Conservation (phyloP, 495 filamentous ascomycete genomes). For the Penicillium samsonianum region DNA sequence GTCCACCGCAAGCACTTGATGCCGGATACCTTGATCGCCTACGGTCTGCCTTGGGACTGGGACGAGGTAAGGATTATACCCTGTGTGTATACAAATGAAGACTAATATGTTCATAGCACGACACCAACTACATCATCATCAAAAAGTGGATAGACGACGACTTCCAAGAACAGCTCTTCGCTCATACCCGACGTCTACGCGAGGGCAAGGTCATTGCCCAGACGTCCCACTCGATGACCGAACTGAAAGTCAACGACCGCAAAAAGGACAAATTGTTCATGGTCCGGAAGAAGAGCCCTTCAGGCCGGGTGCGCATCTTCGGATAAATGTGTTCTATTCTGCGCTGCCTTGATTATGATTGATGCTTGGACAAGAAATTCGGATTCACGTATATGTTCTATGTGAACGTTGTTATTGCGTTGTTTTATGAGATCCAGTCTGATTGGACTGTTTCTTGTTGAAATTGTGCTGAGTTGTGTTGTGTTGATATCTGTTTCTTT, state of each 20-base stretch:
- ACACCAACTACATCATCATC: slow-evolving; percentile 73
- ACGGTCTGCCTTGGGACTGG: slow-evolving; percentile 52
- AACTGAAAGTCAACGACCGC: slow-evolving; percentile 52
- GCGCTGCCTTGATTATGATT: slow-evolving; percentile 2
- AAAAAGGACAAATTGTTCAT: slow-evolving; percentile 57
- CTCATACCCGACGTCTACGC: slow-evolving; percentile 66
- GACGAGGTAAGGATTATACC: slow-evolving; percentile 41
- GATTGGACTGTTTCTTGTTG: slow-evolving; percentile 10
- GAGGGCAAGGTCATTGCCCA: slow-evolving; percentile 50
- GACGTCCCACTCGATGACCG: slow-evolving; percentile 48
- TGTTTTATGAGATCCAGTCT: slow-evolving; percentile 17
- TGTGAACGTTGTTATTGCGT: slow-evolving; percentile 12
- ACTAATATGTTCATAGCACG: slow-evolving; percentile 36
- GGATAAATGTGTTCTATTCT: slow-evolving; percentile 23
- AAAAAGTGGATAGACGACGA: slow-evolving; percentile 73
- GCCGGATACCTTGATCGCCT: slow-evolving; percentile 50
- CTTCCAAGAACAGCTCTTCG: slow-evolving; percentile 71
- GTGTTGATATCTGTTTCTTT: slow-evolving; percentile 30
- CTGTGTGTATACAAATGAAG: background rate
- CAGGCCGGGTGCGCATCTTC: slow-evolving; percentile 36
- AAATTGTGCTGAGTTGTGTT: slow-evolving; percentile 21
- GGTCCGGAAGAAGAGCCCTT: slow-evolving; percentile 63
- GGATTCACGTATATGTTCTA: slow-evolving; percentile 9
- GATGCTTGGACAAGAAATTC: background rate
- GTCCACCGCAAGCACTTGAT: slow-evolving; percentile 53